These are phyloP conservation scores for Abelmoschus esculentus DNA, from an alignment of 345 rosid genomes.

Conservation along the genomic window DNA sequence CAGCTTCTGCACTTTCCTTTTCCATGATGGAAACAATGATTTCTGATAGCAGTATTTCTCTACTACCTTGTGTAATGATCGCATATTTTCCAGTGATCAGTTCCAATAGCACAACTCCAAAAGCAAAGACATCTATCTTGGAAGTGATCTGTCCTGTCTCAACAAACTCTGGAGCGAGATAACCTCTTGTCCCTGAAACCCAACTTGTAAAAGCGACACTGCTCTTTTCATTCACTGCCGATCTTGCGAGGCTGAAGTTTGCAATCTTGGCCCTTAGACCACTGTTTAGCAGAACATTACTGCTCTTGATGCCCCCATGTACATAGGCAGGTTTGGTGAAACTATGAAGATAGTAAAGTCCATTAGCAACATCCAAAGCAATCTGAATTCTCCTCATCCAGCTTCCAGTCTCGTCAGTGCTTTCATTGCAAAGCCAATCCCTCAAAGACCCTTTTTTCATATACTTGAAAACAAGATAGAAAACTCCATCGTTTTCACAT, in stretches of 20 bases:
- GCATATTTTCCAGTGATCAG: constrained; percentile 37
- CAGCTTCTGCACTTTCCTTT: constrained; percentile 11
- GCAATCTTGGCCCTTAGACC: constrained; percentile 39
- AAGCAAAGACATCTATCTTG: constrained; percentile 37
- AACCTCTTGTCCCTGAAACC: constrained; percentile 24
- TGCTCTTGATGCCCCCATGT: constrained; percentile 37
- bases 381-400: constrained; percentile 36
- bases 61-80: constrained; percentile 23
- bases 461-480: constrained; percentile 33
- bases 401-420: constrained; percentile 10
- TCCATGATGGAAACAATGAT: constrained; percentile 8
- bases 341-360: constrained; percentile 47
- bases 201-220: constrained; percentile 11
- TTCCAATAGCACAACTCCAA: constrained; percentile 37
- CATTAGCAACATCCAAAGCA: constrained; percentile 42
- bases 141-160: constrained; percentile 28
- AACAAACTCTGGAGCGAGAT: constrained; percentile 32
- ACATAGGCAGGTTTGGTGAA: constrained; percentile 39
- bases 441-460: constrained; percentile 32
- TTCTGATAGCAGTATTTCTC: constrained; percentile 23
- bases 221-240: background rate
- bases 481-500: constrained; percentile 23
- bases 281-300: constrained; percentile 28
- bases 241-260: constrained; percentile 35
- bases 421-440: constrained; percentile 24